Percentiles rank a stretch among this genome's conserved stretches.
Conservation (phyloP, 352 stramenopile genomes). For the Pythium phragmiticola region DNA sequence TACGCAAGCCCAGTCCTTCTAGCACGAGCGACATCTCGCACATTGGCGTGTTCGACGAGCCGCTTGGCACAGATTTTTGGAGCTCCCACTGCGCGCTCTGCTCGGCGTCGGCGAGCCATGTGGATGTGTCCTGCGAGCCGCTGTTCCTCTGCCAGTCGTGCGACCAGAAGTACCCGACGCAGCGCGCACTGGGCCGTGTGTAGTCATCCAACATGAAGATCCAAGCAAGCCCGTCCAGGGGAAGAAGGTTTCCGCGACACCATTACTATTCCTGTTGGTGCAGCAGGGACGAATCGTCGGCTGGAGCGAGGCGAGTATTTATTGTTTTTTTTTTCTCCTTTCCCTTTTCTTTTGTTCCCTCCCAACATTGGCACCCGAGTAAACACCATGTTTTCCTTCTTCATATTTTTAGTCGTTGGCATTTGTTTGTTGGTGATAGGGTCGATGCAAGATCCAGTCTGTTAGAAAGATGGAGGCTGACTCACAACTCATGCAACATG, state of each 20-base stretch:
- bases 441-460: too few relatives aligned
- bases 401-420: not conserved
- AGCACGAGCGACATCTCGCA: slow-evolving; percentile 33
- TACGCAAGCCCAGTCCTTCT: slow-evolving; percentile 52
- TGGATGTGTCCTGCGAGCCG: slow-evolving; percentile 33
- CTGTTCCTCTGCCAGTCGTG: slow-evolving; percentile 68
- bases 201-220: slow-evolving; percentile 22
- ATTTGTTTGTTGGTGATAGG: not conserved
- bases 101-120: slow-evolving; percentile 37
- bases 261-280: not conserved
- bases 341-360: not conserved
- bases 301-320: slow-evolving; percentile 9
- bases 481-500: not conserved
- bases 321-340: slow-evolving; percentile 11
- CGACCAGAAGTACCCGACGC: slow-evolving; percentile 83
- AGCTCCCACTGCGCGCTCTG: slow-evolving; percentile 64
- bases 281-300: not conserved
- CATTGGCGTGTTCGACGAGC: slow-evolving; percentile 36
- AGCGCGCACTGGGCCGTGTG: slow-evolving; percentile 54
- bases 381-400: not conserved
- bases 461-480: not conserved
- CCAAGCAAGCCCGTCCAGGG: slow-evolving; percentile 1
- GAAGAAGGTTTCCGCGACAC: not conserved
- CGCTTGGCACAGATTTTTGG: slow-evolving; percentile 33
- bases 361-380: not conserved